phyloP scores from a whole-genome alignment of 2,329 filamentous ascomycete genomes.

The Trichoderma harzianum region DNA sequence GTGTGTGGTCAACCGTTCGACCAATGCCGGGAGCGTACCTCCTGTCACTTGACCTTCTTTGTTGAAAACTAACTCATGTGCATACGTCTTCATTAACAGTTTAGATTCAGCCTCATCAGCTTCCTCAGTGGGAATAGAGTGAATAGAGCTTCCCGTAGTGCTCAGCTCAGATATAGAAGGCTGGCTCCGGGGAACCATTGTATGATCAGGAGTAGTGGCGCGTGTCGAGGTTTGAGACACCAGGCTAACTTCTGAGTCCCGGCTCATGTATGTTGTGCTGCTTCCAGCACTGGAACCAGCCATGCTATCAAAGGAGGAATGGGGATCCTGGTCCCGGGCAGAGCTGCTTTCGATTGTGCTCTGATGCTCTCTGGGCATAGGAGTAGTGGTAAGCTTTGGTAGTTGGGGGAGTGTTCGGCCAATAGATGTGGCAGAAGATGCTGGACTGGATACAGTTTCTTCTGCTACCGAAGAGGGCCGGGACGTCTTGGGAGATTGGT shows the following conservation, averaged over 20 bases:
- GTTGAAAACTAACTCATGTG: conserved; percentile 87
- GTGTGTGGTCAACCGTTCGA: conserved; percentile 92
- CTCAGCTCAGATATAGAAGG: conserved; percentile 68
- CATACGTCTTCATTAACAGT: conserved; percentile 86
- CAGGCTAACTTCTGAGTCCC: conserved; percentile 76
- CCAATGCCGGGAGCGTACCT: conserved; percentile 81
- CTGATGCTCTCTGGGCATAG: conserved; percentile 47
- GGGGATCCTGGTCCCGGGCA: conserved; percentile 49
- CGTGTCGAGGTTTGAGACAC: conserved; percentile 80
- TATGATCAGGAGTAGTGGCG: conserved; percentile 77
- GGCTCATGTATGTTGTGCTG: conserved; percentile 73
- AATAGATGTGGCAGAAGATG: conserved; percentile 47
- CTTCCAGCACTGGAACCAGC: conserved; percentile 75
- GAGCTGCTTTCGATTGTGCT: conserved; percentile 44
- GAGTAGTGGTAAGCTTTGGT: conserved; percentile 53
- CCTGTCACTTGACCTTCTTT: conserved; percentile 94
- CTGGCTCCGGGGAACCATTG: conserved; percentile 52
- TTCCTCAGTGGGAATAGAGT: conserved; percentile 67
- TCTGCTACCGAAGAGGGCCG: conserved; percentile 43
- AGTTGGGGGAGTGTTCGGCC: conserved; percentile 53
- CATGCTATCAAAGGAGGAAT: conserved; percentile 64
- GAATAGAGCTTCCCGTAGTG: conserved; percentile 59
- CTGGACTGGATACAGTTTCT: conserved; percentile 41
- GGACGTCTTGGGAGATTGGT: conserved; percentile 36
- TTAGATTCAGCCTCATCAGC: conserved; percentile 75